phyloP scores from a whole-genome alignment of 2,329 filamentous ascomycete species.

The Hypoxylon sp. region DNA sequence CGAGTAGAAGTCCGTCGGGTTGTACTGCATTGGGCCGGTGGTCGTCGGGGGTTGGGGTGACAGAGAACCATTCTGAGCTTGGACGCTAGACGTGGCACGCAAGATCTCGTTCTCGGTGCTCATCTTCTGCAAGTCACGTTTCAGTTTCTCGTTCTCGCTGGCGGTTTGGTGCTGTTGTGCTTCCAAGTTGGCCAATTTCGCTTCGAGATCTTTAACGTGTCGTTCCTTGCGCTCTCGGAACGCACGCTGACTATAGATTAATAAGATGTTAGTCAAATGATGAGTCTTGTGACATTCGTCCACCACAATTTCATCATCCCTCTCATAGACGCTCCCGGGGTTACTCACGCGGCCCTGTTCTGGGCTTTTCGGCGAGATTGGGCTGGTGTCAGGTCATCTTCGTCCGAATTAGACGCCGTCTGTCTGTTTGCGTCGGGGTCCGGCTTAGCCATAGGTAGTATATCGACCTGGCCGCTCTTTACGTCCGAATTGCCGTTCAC shows the following conservation, averaged over 20 bases:
- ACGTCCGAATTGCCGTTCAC: constrained; percentile 43
- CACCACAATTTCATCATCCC: constrained; percentile 9
- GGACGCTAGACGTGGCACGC: constrained; percentile 77
- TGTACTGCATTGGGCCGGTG: constrained; percentile 79
- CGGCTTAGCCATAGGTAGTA: constrained; percentile 56
- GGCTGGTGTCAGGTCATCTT: constrained; percentile 69
- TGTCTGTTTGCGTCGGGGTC: constrained; percentile 59
- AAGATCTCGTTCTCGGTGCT: constrained; percentile 94
- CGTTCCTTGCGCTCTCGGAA: constrained; percentile 97
- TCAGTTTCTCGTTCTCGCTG: constrained; percentile 88
- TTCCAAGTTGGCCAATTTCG: constrained; percentile 84
- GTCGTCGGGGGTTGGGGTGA: constrained; percentile 64
- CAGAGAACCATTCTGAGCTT: constrained; percentile 56
- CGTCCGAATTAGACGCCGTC: constrained; percentile 68
- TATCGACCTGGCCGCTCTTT: constrained; percentile 52
- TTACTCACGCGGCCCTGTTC: constrained; percentile 72
- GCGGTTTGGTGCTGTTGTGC: constrained; percentile 79
- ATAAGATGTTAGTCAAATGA: constrained; percentile 19
- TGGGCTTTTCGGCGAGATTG: constrained; percentile 73
- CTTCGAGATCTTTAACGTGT: constrained; percentile 93
- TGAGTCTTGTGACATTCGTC: constrained; percentile 5
- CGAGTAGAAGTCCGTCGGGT: constrained; percentile 79
- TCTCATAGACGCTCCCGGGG: background rate
- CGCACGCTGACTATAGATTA: constrained; percentile 80
- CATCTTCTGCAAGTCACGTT: constrained; percentile 84